Conservation (phyloP, 2,329 filamentous ascomycete species). For the Dothideomycetidae sp. region DNA sequence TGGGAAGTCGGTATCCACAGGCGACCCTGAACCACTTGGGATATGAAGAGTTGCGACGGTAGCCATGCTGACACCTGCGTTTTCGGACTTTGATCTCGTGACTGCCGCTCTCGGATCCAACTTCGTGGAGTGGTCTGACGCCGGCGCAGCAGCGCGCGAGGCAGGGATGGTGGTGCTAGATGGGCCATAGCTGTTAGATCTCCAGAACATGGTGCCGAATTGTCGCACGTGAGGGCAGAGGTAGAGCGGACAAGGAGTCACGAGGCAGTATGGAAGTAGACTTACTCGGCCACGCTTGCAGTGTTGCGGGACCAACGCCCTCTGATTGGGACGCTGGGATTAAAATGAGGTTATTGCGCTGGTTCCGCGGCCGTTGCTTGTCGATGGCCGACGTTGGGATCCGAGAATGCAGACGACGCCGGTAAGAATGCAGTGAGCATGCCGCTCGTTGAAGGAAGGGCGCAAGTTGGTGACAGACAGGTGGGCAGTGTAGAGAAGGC, state of each 20-base stretch:
- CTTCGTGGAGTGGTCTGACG: not conserved
- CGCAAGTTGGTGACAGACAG: no score
- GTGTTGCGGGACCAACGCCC: constrained; percentile 7
- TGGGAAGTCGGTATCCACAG: constrained; percentile 10
- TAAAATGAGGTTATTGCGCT: constrained; percentile 8
- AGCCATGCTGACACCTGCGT: constrained; percentile 7
- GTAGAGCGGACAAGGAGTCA: no score
- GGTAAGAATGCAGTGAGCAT: no score
- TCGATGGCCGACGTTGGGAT: constrained; percentile 8
- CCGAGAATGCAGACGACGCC: constrained; percentile 2
- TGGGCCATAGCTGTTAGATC: constrained; percentile 5
- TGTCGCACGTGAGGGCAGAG: no score
- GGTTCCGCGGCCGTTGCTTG: constrained; percentile 8
- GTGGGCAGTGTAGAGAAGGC: no score
- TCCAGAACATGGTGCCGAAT: constrained; percentile 9
- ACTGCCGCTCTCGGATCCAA: constrained; percentile 3
- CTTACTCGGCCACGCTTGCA: constrained; percentile 9
- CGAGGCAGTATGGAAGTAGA: no score
- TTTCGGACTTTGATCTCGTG: constrained; percentile 8
- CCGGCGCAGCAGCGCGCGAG: constrained; percentile 1
- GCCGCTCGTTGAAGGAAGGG: no score
- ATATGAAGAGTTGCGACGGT: constrained; percentile 7
- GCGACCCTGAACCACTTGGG: constrained; percentile 4
- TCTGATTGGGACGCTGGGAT: constrained; percentile 1
- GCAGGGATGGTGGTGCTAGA: constrained; percentile 8